Percentiles rank a stretch among this genome's conserved stretches.
These are phyloP conservation scores for Terana coerulea DNA, from an alignment of 768 basidiomycete genomes.

Conservation along the genomic window DNA sequence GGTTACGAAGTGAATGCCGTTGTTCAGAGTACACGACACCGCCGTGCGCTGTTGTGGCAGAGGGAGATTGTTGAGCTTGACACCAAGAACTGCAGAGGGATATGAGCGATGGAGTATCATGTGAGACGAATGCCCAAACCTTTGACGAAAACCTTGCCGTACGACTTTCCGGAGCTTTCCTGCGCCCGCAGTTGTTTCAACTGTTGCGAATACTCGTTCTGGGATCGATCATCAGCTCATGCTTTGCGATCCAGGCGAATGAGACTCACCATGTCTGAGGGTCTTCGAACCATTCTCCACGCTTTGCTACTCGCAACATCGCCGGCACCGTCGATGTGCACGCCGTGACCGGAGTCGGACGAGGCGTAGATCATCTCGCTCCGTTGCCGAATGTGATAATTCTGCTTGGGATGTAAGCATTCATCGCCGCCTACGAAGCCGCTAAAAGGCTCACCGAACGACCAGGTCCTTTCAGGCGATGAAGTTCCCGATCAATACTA, in stretches of 20 bases:
- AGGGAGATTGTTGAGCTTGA: conserved; percentile 72
- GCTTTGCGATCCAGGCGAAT: background rate
- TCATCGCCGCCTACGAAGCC: background rate
- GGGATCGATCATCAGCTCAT: conserved; percentile 7
- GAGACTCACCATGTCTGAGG: conserved; percentile 85
- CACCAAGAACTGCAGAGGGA: conserved; percentile 57
- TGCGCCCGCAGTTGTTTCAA: conserved; percentile 77
- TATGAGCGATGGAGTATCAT: conserved; percentile 14
- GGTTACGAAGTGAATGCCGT: conserved; percentile 94
- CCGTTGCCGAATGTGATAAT: conserved; percentile 80
- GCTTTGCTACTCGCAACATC: conserved; percentile 81
- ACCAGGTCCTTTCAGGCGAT: conserved; percentile 45
- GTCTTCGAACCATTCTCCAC: conserved; percentile 83
- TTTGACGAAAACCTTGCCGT: conserved; percentile 94
- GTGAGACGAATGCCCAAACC: conserved; percentile 38
- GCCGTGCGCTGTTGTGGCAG: conserved; percentile 71
- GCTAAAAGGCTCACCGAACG: conserved; percentile 37
- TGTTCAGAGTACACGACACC: conserved; percentile 87
- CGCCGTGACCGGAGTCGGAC: conserved; percentile 65
- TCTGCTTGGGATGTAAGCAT: conserved; percentile 37
- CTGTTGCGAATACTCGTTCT: conserved; percentile 95
- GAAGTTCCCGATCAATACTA: conserved; percentile 71
- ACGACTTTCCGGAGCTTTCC: conserved; percentile 73
- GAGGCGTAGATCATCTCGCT: conserved; percentile 73
- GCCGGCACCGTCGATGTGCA: conserved; percentile 69